A percentile compares a stretch with the other conserved stretches of the same genome.
Evolutionary conservation across 2,329 filamentous ascomycete species (phyloP).

Genomic region (Hypoxylon sp.): DNA sequence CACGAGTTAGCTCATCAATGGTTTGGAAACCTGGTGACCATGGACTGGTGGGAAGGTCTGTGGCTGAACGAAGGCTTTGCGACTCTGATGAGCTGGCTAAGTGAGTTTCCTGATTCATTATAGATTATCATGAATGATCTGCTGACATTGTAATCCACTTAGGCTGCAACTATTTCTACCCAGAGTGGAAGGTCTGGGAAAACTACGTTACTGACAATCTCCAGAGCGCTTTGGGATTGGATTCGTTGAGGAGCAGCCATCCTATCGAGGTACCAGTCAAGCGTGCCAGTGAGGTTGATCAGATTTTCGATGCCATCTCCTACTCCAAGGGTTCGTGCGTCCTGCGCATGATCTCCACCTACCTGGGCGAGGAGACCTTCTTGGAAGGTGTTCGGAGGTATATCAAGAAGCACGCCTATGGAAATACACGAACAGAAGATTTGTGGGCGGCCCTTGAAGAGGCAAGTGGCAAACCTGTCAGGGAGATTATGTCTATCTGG

Average conservation of each 20-base stretch:
- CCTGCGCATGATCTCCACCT: constrained; percentile 96
- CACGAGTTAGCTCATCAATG: constrained; percentile 98
- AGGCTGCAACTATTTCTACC: constrained; percentile 89
- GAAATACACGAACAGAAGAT: constrained; percentile 92
- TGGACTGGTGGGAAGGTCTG: constrained; percentile 98
- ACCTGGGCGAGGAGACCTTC: constrained; percentile 92
- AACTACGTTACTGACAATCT: constrained; percentile 94
- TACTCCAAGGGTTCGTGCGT: constrained; percentile 98
- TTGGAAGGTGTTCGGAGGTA: constrained; percentile 92
- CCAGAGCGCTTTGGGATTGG: constrained; percentile 87
- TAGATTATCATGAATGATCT: constrained; percentile 24
- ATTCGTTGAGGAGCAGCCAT: constrained; percentile 93
- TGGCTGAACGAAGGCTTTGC: constrained; percentile 97
- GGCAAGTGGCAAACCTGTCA: constrained; percentile 91
- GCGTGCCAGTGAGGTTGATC: constrained; percentile 94
- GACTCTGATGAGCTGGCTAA: constrained; percentile 88
- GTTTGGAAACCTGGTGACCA: constrained; percentile 97
- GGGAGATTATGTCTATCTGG: constrained; percentile 94
- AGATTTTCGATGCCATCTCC: constrained; percentile 98
- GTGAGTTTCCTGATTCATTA: constrained; percentile 46
- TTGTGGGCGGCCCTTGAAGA: constrained; percentile 90
- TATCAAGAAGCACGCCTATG: constrained; percentile 96
- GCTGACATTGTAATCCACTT: constrained; percentile 68
- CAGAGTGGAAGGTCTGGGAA: constrained; percentile 99
- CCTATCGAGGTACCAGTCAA: constrained; percentile 97